Evolutionary conservation across 805 yeast genomes (phyloP), one percentile per base, ranked within the genome.

Genomic region (Monosporozyma yasuniensis): DNA sequence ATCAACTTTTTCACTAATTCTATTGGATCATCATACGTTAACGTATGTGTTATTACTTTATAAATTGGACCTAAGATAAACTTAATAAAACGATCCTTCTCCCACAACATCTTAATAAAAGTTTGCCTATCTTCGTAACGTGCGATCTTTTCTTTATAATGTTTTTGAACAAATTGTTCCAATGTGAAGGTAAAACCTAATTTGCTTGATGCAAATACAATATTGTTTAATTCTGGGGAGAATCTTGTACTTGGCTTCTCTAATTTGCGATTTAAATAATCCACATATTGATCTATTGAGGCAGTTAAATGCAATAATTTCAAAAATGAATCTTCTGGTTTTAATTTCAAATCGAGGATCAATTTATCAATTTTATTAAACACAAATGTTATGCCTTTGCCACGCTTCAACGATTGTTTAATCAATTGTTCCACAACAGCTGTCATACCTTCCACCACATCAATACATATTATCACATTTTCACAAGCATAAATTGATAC

Each of bases 281-380:
- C 21, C 10, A 37, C 23, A 50, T 66, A 75, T 0, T 66, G 63
- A 61, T 89, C 88, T n/a, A 89, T 69, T 37, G 80, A 80, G 44
- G 81, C 84, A 18, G 90, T 69, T 1, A 75, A 67, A 53, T 75
- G 72, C 49, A 78, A 69, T 27, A 93, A 56, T 60, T 93, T 90
- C 58, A 76, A 73, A 60, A 80, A 87, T 0, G 89, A 77, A 54
- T 87, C 96, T 2, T 67, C 56, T 2, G 88, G 87, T 0, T 96
- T 86, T 3, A 91, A 69, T 54, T 79, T 76, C 41, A 90, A 68
- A 55, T 93, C 99, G 42, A 90, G 60, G 0, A 91, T 74, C n/a
- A 93, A 69, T 52, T 97, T 68, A 63, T 93, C 99, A 8, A 95
- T 56, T 65, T 95, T 93, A 66, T 87, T 90, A 4, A 93, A 53